phyloP scores from a whole-genome alignment of 2,329 filamentous ascomycete species.

The Epicoccum nigrum region DNA sequence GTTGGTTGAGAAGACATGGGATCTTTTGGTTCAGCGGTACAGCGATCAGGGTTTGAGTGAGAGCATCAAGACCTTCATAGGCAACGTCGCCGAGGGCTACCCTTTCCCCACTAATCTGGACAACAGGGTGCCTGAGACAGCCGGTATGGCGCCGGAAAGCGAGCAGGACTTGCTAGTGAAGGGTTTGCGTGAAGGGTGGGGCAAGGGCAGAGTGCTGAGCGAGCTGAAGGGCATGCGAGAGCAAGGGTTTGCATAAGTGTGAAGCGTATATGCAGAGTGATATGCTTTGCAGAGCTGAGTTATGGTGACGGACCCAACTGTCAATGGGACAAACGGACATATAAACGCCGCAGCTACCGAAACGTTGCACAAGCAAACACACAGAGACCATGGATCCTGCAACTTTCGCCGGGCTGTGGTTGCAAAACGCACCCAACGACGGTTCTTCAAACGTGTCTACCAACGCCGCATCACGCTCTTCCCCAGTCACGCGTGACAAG shows the following conservation, averaged over 20 bases:
- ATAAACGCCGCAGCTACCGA: too few relatives aligned
- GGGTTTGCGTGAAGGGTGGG: slow-evolving; percentile 53
- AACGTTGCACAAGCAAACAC: too few relatives aligned
- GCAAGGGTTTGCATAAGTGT: slow-evolving; percentile 34
- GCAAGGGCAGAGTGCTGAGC: slow-evolving; percentile 48
- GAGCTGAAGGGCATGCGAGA: slow-evolving; percentile 49
- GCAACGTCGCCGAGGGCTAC: slow-evolving; percentile 63
- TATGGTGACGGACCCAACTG: not conserved
- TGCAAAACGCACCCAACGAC: too few relatives aligned
- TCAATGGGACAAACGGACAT: too few relatives aligned
- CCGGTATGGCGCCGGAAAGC: slow-evolving; percentile 65
- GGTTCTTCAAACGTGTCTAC: too few relatives aligned
- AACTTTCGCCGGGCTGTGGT: too few relatives aligned
- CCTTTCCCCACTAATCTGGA: slow-evolving; percentile 69
- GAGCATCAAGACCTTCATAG: slow-evolving; percentile 56
- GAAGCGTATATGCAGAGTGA: not conserved
- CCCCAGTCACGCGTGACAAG: too few relatives aligned
- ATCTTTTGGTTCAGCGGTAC: slow-evolving; percentile 44
- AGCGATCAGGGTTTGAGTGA: slow-evolving; percentile 47
- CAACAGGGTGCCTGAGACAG: slow-evolving; percentile 59
- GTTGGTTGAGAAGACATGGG: slow-evolving; percentile 56
- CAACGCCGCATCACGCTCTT: too few relatives aligned
- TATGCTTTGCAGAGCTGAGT: not conserved
- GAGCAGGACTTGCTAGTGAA: slow-evolving; percentile 61
- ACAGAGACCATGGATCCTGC: too few relatives aligned